phyloP scores from a whole-genome alignment of 257 asterid genomes.

The Verbascum thapsus region DNA sequence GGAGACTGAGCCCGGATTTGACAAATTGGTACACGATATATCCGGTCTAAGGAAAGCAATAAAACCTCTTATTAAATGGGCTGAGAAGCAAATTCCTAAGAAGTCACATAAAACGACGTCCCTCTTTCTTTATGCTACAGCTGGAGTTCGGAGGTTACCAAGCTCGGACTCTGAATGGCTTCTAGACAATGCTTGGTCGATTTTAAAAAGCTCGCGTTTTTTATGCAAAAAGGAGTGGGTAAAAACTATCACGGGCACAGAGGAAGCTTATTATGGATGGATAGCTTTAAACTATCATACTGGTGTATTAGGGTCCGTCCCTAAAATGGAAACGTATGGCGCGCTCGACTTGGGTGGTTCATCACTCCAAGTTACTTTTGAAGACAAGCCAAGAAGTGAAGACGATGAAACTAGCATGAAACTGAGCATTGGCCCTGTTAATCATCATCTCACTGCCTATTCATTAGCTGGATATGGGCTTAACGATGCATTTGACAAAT shows the following conservation, averaged over 20 bases:
- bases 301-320: conserved; percentile 67
- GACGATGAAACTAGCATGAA: conserved; percentile 64
- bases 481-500: conserved; percentile 95
- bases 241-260: conserved; percentile 79
- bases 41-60: conserved; percentile 68
- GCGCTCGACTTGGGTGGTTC: conserved; percentile 99
- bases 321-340: conserved; percentile 81
- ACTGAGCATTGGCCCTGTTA: conserved; percentile 75
- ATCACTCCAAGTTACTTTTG: conserved; percentile 92
- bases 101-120: conserved; percentile 73
- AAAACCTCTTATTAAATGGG: conserved; percentile 86
- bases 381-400: conserved; percentile 45
- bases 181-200: conserved; percentile 81
- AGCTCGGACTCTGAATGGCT: conserved; percentile 91
- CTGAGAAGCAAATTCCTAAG: conserved; percentile 86
- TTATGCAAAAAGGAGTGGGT: conserved; percentile 92
- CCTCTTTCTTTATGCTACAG: conserved; percentile 90
- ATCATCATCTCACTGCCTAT: conserved; percentile 85
- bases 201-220: conserved; percentile 69
- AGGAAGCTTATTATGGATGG: conserved; percentile 98
- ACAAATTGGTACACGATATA: conserved; percentile 77
- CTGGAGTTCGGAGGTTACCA: conserved; percentile 94
- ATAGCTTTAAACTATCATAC: conserved; percentile 85
- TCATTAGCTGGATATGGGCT: conserved; percentile 93
- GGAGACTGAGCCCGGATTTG: conserved; percentile 99